These are phyloP conservation scores for Martiniozyma asiatica DNA, from an alignment of 1,139 yeast species.

Conservation along the genomic window DNA sequence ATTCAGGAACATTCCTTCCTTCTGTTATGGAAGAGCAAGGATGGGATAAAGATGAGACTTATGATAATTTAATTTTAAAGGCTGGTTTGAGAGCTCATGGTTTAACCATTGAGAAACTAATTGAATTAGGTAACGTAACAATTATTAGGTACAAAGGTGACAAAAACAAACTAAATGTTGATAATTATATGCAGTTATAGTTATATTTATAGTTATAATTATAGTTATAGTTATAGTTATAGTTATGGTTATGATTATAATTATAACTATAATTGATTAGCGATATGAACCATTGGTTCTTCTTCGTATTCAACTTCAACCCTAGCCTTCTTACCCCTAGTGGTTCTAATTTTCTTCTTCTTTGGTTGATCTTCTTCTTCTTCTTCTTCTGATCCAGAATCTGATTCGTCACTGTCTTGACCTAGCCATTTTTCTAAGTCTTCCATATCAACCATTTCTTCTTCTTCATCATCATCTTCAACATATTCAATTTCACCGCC, in stretches of 20 bases:
- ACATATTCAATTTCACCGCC: conserved; percentile 79
- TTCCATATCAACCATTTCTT: conserved; percentile 81
- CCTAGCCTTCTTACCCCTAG: conserved; percentile 59
- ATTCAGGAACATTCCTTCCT: conserved; percentile 71
- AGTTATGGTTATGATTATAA: too few relatives aligned
- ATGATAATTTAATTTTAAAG: conserved; percentile 57
- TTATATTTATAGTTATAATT: too few relatives aligned
- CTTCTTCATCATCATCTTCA: conserved; percentile 67
- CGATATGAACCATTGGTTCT: conserved; percentile 24
- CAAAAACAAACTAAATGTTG: conserved; percentile 23
- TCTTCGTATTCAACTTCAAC: conserved; percentile 76
- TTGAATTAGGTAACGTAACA: too few relatives aligned
- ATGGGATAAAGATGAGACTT: conserved; percentile 68
- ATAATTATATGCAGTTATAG: too few relatives aligned
- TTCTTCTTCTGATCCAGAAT: conserved; percentile 29
- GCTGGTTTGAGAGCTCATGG: conserved; percentile 38
- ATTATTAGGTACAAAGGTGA: conserved; percentile 30
- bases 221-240: too few relatives aligned
- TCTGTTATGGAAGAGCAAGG: conserved; percentile 83
- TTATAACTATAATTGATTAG: too few relatives aligned
- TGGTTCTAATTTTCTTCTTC: conserved; percentile 32
- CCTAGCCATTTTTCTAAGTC: conserved; percentile 87
- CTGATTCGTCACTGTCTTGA: conserved; percentile 30
- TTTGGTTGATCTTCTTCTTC: conserved; percentile 23
- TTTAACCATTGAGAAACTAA: too few relatives aligned